A percentile compares a stretch with the other conserved stretches of the same genome.
phyloP scores from a whole-genome alignment of 2,329 filamentous ascomycete genomes.

The Stylonectria norvegica region DNA sequence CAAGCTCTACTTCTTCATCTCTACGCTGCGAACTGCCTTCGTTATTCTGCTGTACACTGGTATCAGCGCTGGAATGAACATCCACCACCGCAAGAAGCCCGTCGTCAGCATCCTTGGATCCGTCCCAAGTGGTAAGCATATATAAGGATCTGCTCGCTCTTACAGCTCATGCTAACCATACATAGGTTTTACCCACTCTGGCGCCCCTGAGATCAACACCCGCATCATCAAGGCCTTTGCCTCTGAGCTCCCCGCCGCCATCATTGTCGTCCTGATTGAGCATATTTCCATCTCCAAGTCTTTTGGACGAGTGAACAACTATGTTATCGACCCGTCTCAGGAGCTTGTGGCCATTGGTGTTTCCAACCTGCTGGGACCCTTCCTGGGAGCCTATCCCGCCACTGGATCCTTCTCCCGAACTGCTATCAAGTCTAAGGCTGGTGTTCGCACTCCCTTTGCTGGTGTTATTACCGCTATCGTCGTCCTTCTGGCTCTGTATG shows the following conservation, averaged over 20 bases:
- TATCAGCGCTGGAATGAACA: constrained; percentile 70
- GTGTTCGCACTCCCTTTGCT: constrained; percentile 80
- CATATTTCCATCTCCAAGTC: constrained; percentile 82
- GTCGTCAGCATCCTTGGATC: constrained; percentile 61
- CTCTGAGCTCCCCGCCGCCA: constrained; percentile 64
- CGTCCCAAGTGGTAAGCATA: constrained; percentile 62
- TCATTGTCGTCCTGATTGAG: constrained; percentile 77
- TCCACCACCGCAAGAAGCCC: constrained; percentile 53
- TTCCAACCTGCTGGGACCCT: constrained; percentile 70
- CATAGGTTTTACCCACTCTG: constrained; percentile 67
- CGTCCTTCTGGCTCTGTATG: constrained; percentile 81
- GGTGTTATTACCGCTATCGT: constrained; percentile 81
- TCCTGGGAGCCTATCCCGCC: constrained; percentile 78
- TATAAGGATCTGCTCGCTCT: background rate
- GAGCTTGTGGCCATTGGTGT: constrained; percentile 76
- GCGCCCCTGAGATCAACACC: constrained; percentile 59
- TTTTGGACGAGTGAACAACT: constrained; percentile 77
- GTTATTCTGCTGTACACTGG: constrained; percentile 77
- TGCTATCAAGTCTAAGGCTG: constrained; percentile 91
- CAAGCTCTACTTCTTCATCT: constrained; percentile 74
- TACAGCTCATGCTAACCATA: background rate
- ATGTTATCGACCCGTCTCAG: constrained; percentile 75
- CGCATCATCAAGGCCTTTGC: constrained; percentile 61
- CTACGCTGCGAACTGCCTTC: constrained; percentile 74
- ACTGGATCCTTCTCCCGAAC: constrained; percentile 90